Evolutionary conservation across 2,329 filamentous ascomycete genomes (phyloP).

Genomic region (Eutypa lata): DNA sequence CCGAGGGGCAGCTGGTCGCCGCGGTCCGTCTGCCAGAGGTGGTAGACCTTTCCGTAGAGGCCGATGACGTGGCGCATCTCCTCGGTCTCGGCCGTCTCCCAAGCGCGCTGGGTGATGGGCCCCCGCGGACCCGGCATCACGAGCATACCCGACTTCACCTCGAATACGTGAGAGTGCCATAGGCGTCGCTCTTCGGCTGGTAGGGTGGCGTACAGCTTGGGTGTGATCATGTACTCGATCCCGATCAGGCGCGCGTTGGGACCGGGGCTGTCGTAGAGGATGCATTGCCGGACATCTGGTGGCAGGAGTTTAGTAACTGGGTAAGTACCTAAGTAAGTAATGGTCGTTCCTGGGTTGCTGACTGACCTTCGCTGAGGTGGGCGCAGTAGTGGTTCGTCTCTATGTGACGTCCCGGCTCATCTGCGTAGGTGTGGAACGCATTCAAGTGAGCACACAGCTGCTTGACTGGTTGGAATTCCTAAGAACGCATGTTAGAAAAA

Average conservation of each 20-base stretch:
- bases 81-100: slow-evolving; percentile 73
- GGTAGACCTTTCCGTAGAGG: slow-evolving; percentile 80
- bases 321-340: background rate
- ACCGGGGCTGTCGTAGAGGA: slow-evolving; percentile 73
- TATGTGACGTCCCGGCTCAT: slow-evolving; percentile 64
- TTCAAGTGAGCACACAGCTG: slow-evolving; percentile 80
- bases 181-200: slow-evolving; percentile 65
- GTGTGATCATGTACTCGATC: slow-evolving; percentile 83
- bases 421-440: slow-evolving; percentile 81
- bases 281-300: slow-evolving; percentile 74
- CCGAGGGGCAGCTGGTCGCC: slow-evolving; percentile 59
- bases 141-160: slow-evolving; percentile 78
- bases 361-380: slow-evolving; percentile 61
- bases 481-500: background rate
- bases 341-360: background rate
- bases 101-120: slow-evolving; percentile 55
- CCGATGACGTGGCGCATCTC: slow-evolving; percentile 76
- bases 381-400: slow-evolving; percentile 85
- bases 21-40: slow-evolving; percentile 81
- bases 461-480: slow-evolving; percentile 69
- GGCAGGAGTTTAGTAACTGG: slow-evolving; percentile 1
- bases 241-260: slow-evolving; percentile 73
- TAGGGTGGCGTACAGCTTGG: slow-evolving; percentile 64
- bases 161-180: slow-evolving; percentile 76
- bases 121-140: slow-evolving; percentile 63